Base-by-base conservation (phyloP, 441 rosid genomes). In the Gossypium laxum region DNA sequence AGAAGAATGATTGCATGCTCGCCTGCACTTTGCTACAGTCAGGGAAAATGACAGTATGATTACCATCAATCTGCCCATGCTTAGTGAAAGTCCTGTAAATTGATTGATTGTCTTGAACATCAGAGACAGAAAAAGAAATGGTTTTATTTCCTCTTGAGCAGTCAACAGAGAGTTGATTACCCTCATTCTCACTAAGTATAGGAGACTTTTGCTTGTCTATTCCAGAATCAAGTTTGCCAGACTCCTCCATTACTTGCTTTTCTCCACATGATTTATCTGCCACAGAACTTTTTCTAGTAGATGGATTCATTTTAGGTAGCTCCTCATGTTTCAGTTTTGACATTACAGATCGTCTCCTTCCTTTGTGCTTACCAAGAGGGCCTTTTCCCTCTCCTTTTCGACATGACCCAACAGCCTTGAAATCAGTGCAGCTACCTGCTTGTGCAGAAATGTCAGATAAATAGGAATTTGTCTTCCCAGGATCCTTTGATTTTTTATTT, bases 281-380 rank as follows among this genome's bases (percentile, higher is more conserved):
- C 66, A 12, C 12, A 43, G 62, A 24, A 28, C 64, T 67, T 12
- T 51, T 55, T 47, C 47, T 18, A 15, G 59, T 26, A 71, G 51
- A 70, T 41, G 50, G 21, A 5, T 73, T 24, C 56, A 55, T 66
- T 7, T 47, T 50, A 55, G 72, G 18, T 0, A 6, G 74, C 45
- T 60, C 73, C 76, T 71, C 30, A 11, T 66, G 51, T 65, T 69
- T 74, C 70, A 22, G 64, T 68, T 68, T 76, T 52, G 75, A 68
- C 57, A 61, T 72, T 70, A 69, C 43, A 15, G 73, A 70, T 68
- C 18, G 34, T 15, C 56, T 76, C 74, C 58, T 54, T 2, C 51
- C 56, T 47, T 55, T 69, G 61, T 68, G 67, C 70, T 76, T 70
- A 70, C 43, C 64, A 71, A 41, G 54, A 55, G 67, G 68, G 22